Percentiles rank a stretch among this genome's conserved stretches.
These are phyloP conservation scores for Penicillium crustosum DNA, from an alignment of 2,329 filamentous ascomycete genomes.

Conservation along the genomic window DNA sequence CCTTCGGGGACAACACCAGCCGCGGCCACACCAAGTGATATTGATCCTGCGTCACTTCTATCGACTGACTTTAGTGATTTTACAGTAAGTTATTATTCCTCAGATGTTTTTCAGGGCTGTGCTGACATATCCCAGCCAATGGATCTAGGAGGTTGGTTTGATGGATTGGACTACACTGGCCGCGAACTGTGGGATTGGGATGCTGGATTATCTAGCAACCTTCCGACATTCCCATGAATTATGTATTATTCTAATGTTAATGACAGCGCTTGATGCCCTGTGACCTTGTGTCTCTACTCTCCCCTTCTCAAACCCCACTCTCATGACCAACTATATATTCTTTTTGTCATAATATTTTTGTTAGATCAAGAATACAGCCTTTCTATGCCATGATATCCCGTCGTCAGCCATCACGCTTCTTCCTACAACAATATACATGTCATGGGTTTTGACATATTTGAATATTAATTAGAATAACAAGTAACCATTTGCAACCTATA, in stretches of 20 bases:
- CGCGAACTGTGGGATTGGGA: slow-evolving; percentile 35
- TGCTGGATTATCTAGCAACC: slow-evolving; percentile 22
- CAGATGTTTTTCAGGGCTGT: neutral
- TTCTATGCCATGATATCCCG: no score
- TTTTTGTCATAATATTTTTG: neutral
- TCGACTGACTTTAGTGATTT: slow-evolving; percentile 24
- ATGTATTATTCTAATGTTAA: neutral
- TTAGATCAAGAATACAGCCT: neutral
- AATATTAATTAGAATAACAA: neutral
- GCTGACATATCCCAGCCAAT: slow-evolving; percentile 27
- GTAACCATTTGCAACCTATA: neutral
- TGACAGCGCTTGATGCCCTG: neutral
- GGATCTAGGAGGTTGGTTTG: slow-evolving; percentile 34
- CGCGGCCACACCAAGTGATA: slow-evolving; percentile 20
- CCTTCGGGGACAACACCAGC: slow-evolving; percentile 15
- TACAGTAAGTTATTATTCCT: slow-evolving; percentile 21
- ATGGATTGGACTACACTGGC: slow-evolving; percentile 27
- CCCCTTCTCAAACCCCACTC: neutral
- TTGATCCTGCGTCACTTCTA: slow-evolving; percentile 28
- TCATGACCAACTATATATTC: neutral
- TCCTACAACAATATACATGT: neutral
- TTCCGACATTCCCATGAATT: slow-evolving; percentile 15
- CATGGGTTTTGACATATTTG: neutral
- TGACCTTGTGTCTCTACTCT: neutral
- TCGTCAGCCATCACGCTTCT: neutral